Percentiles rank a stretch among this genome's conserved stretches.
These are phyloP conservation scores for Penicillium italicum DNA, from an alignment of 2,329 filamentous ascomycete species.

Conservation along the genomic window DNA sequence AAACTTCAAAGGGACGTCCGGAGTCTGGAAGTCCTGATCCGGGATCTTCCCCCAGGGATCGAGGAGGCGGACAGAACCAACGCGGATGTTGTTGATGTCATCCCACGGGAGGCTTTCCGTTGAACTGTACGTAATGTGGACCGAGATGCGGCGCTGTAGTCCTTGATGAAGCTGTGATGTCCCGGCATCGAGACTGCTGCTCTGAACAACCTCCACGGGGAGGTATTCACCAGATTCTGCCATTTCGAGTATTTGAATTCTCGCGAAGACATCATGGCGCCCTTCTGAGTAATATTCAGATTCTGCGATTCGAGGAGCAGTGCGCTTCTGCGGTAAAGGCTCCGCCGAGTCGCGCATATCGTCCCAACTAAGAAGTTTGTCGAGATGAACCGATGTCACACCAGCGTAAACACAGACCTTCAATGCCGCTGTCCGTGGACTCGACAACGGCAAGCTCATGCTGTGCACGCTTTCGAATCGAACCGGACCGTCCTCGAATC, in stretches of 20 bases:
- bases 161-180: constrained; percentile 95
- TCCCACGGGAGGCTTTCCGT: constrained; percentile 87
- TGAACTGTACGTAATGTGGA: constrained; percentile 88
- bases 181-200: constrained; percentile 75
- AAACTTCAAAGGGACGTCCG: constrained; percentile 73
- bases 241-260: constrained; percentile 85
- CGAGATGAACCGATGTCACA: constrained; percentile 88
- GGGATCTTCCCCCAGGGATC: constrained; percentile 82
- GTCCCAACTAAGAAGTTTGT: constrained; percentile 97
- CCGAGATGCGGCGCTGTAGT: constrained; percentile 78
- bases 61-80: constrained; percentile 77
- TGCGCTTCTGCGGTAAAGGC: constrained; percentile 55
- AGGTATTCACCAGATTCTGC: constrained; percentile 87
- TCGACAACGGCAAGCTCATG: constrained; percentile 85
- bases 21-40: constrained; percentile 67
- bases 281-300: constrained; percentile 92
- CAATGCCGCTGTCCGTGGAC: constrained; percentile 68
- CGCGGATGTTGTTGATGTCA: constrained; percentile 70
- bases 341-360: constrained; percentile 81
- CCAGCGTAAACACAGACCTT: constrained; percentile 88
- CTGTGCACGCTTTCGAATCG: constrained; percentile 97
- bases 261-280: constrained; percentile 85
- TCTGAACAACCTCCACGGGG: constrained; percentile 89
- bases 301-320: constrained; percentile 71
- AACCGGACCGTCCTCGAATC: constrained; percentile 88